phyloP scores from a whole-genome alignment of 768 basidiomycete genomes.

The Lactarius hengduanensis region DNA sequence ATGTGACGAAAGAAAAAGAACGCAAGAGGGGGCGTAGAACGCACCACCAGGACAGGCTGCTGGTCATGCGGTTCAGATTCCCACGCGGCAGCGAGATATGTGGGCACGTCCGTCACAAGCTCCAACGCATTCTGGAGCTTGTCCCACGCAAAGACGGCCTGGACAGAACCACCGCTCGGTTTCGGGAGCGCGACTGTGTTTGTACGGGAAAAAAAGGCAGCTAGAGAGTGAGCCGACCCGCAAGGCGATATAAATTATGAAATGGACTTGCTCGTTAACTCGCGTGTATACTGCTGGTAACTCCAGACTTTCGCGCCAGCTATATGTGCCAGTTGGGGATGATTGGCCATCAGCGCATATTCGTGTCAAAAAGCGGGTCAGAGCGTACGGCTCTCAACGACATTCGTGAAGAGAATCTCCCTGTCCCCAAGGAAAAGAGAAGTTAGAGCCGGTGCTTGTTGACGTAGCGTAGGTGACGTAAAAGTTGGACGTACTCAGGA shows the following conservation, averaged over 20 bases:
- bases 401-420: neutral
- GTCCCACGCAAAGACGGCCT: slow-evolving; percentile 1
- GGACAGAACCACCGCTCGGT: neutral
- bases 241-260: neutral
- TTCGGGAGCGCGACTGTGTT: slow-evolving; percentile 6
- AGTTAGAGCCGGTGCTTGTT: neutral
- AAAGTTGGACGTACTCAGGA: slow-evolving; percentile 5
- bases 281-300: neutral
- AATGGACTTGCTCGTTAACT: slow-evolving; percentile 12
- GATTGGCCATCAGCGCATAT: neutral
- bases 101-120: neutral
- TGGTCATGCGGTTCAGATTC: neutral
- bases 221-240: neutral
- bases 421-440: neutral
- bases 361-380: neutral
- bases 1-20: neutral
- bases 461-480: neutral
- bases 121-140: neutral
- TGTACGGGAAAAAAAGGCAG: neutral
- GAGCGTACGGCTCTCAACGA: neutral
- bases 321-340: neutral
- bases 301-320: slow-evolving; percentile 14
- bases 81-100: neutral
- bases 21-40: neutral
- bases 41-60: slow-evolving; percentile 2